Conservation (phyloP, 2,329 filamentous ascomycete species). For the Xylariaceae sp. region DNA sequence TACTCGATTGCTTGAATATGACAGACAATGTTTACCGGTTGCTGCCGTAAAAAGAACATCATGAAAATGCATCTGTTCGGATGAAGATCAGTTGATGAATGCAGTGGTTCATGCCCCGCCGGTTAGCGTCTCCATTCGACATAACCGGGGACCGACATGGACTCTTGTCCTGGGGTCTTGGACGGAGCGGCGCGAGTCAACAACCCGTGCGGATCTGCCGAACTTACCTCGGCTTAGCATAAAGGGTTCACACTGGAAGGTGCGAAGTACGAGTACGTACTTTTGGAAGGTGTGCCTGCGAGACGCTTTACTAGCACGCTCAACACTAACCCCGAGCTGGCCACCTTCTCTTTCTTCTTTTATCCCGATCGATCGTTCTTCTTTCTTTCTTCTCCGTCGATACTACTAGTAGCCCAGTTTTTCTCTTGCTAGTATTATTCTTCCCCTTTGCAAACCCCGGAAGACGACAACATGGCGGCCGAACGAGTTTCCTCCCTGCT, state of each 20-base stretch:
- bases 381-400: not conserved
- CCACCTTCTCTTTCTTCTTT: not conserved
- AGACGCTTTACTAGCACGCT: not conserved
- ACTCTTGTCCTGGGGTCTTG: no score
- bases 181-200: not conserved
- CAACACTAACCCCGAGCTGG: not conserved
- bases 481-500: conserved; percentile 85
- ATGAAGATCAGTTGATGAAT: no score
- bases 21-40: no score
- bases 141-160: no score
- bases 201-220: not conserved
- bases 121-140: no score
- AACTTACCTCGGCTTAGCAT: not conserved
- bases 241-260: no score
- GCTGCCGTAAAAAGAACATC: no score
- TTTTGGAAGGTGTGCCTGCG: not conserved
- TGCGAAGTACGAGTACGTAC: not conserved
- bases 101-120: no score
- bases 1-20: no score
- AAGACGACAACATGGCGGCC: conserved; percentile 59
- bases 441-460: no score
- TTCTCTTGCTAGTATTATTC: not conserved
- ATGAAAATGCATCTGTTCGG: no score
- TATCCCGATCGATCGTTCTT: not conserved
- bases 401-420: not conserved